A percentile compares a stretch with the other conserved stretches of the same genome.
Conservation (phyloP, 2,329 filamentous ascomycete genomes). For the Pseudopyricularia javanii region DNA sequence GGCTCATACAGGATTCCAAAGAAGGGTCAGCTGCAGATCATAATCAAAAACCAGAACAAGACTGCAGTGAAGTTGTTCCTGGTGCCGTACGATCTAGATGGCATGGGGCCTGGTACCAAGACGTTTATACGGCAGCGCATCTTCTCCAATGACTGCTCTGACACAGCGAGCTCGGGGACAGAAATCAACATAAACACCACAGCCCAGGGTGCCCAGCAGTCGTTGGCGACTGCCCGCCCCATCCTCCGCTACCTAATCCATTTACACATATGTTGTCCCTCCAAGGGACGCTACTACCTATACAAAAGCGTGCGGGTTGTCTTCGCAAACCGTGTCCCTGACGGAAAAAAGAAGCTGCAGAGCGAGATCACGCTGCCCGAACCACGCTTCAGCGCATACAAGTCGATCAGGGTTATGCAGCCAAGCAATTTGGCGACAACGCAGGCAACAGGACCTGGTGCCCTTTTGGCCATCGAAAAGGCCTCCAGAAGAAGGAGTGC, state of each 20-base stretch:
- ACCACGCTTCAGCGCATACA: constrained; percentile 77
- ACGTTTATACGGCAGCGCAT: constrained; percentile 92
- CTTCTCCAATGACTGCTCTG: constrained; percentile 44
- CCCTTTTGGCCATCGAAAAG: constrained; percentile 45
- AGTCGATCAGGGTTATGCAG: constrained; percentile 45
- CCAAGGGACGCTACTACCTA: constrained; percentile 72
- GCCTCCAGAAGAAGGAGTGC: constrained; percentile 45
- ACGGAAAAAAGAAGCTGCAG: constrained; percentile 82
- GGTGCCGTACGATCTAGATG: constrained; percentile 80
- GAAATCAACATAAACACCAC: constrained; percentile 38
- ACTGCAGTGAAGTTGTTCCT: constrained; percentile 94
- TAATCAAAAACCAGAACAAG: constrained; percentile 97
- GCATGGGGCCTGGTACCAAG: constrained; percentile 89
- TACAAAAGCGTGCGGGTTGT: constrained; percentile 90
- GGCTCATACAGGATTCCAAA: constrained; percentile 91
- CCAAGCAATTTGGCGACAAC: constrained; percentile 9
- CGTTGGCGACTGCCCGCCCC: constrained; percentile 38
- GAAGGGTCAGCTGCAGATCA: constrained; percentile 87
- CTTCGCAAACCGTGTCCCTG: constrained; percentile 91
- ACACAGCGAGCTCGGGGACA: constrained; percentile 61
- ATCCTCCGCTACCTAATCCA: constrained; percentile 84
- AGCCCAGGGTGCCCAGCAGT: constrained; percentile 9
- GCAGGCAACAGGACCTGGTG: constrained; percentile 18
- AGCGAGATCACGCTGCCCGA: constrained; percentile 87
- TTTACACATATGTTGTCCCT: constrained; percentile 81